phyloP scores from a whole-genome alignment of 768 basidiomycete genomes.

The Xerocomellus amylosporus region DNA sequence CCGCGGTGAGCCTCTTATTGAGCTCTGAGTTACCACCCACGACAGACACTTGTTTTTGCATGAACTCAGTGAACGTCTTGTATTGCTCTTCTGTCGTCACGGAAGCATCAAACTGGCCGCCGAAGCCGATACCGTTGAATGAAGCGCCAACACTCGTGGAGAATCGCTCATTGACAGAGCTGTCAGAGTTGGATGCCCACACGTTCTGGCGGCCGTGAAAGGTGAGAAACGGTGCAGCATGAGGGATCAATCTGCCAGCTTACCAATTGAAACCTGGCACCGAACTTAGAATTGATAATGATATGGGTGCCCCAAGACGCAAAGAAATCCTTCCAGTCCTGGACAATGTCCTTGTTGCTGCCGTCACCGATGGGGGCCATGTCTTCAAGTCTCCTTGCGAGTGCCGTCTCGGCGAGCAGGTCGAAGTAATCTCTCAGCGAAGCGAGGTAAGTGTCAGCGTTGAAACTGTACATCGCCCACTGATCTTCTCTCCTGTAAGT shows the following conservation, averaged over 20 bases:
- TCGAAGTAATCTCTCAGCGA: slow-evolving; percentile 7
- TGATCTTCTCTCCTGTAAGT: slow-evolving; percentile 11
- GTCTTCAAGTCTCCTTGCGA: neutral
- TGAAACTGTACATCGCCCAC: slow-evolving; percentile 19
- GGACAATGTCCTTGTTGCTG: neutral
- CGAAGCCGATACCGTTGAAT: neutral
- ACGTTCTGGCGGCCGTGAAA: neutral
- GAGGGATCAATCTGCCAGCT: neutral
- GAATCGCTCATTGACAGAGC: slow-evolving; percentile 8
- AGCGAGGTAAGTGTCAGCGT: slow-evolving; percentile 10
- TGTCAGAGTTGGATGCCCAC: slow-evolving; percentile 4
- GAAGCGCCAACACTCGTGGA: neutral
- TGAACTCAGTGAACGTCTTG: neutral
- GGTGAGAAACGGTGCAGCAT: neutral
- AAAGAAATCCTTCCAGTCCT: slow-evolving; percentile 6
- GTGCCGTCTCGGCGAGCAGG: neutral
- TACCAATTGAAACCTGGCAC: neutral
- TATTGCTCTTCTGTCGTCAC: neutral
- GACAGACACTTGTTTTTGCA: slow-evolving; percentile 3
- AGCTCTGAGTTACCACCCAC: neutral
- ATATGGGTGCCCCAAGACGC: slow-evolving; percentile 1
- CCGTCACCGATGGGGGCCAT: slow-evolving; percentile 1
- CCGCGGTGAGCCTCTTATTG: slow-evolving; percentile 1
- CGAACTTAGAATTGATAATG: neutral
- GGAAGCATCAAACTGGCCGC: neutral